A percentile compares a stretch with the other conserved stretches of the same genome.
phyloP scores from a whole-genome alignment of 176 grass and related monocot species.

The Puccinellia tenuiflora region DNA sequence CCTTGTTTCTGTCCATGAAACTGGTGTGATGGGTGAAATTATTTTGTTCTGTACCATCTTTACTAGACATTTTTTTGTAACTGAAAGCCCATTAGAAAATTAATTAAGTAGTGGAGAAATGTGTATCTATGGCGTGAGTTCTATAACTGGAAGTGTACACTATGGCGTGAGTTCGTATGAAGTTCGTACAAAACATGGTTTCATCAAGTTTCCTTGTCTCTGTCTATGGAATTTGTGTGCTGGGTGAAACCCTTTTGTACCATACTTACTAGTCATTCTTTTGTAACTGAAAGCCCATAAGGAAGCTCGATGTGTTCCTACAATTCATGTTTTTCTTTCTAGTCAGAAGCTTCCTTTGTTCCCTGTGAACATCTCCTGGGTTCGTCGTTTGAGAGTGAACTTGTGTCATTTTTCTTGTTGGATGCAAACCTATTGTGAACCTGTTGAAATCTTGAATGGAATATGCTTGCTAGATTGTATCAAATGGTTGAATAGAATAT shows the following conservation, averaged over 20 bases:
- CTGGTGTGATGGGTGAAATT: not conserved
- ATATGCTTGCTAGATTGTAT: no score
- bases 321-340: not conserved
- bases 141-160: not conserved
- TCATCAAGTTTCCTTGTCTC: not conserved
- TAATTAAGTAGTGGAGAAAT: not conserved
- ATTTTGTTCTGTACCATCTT: not conserved
- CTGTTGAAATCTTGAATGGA: no score
- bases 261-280: not conserved
- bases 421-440: no score
- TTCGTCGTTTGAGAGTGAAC: no score
- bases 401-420: no score
- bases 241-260: not conserved
- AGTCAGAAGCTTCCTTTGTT: not conserved
- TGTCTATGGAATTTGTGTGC: not conserved
- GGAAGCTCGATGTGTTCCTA: not conserved
- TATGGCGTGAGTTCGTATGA: not conserved
- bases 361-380: not conserved
- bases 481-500: no score
- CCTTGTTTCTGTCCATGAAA: not conserved
- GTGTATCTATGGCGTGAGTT: conserved; percentile 8
- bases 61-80: conserved; percentile 23
- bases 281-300: not conserved
- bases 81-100: conserved; percentile 8
- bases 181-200: no score